Evolutionary conservation across 345 rosid genomes (phyloP).

Genomic region (Ceriops zippeliana): DNA sequence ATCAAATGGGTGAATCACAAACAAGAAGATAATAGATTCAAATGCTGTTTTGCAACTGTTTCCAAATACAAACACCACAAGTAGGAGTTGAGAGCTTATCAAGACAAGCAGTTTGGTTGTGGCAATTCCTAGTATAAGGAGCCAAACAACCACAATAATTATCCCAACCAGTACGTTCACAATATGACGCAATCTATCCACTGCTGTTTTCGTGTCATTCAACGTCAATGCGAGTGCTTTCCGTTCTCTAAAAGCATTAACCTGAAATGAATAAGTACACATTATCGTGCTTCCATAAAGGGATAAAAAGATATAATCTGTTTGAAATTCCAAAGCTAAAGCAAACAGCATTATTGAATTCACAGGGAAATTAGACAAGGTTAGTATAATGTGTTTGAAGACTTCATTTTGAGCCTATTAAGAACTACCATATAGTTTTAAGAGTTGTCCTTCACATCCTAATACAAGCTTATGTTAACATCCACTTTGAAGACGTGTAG

Average conservation of each 20-base stretch:
- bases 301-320: too few species aligned
- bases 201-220: slow-evolving; percentile 34
- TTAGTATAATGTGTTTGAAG: not conserved
- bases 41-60: slow-evolving; percentile 29
- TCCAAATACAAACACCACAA: slow-evolving; percentile 30
- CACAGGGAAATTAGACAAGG: too few species aligned
- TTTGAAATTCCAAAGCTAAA: too few species aligned
- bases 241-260: slow-evolving; percentile 31
- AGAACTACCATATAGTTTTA: not conserved
- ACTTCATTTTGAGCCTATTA: not conserved
- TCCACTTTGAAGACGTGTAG: not conserved
- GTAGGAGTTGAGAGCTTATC: slow-evolving; percentile 28
- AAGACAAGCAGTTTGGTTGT: slow-evolving; percentile 26
- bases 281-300: too few species aligned
- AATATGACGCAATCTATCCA: slow-evolving; percentile 27
- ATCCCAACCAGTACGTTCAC: slow-evolving; percentile 26
- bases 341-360: too few species aligned
- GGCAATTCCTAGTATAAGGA: slow-evolving; percentile 33
- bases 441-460: too few species aligned
- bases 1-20: slow-evolving; percentile 29
- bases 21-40: slow-evolving; percentile 29
- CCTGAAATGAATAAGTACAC: slow-evolving; percentile 20
- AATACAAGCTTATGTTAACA: not conserved
- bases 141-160: slow-evolving; percentile 25
- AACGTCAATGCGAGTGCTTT: slow-evolving; percentile 30